Percentiles rank a stretch among this genome's conserved stretches.
These are phyloP conservation scores for Aspergillus tanneri DNA, from an alignment of 2,329 filamentous ascomycete genomes.

Conservation along the genomic window DNA sequence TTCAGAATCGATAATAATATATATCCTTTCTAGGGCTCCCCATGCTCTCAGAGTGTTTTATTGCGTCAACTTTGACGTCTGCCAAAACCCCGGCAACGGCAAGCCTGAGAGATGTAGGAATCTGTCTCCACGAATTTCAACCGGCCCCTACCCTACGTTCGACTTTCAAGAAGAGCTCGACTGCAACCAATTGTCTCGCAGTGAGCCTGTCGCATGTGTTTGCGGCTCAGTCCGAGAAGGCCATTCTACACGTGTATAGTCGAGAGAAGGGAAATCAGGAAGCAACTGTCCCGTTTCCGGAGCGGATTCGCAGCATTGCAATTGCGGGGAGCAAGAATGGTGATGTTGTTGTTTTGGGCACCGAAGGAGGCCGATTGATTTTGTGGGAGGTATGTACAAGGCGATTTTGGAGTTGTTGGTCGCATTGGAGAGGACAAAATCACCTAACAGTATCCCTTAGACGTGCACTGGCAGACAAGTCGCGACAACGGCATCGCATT, in stretches of 20 bases:
- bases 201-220: slow-evolving; percentile 82
- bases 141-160: slow-evolving; percentile 72
- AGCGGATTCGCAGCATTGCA: slow-evolving; percentile 76
- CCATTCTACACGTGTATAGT: slow-evolving; percentile 89
- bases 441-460: slow-evolving; percentile 19
- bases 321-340: slow-evolving; percentile 63
- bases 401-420: slow-evolving; percentile 3
- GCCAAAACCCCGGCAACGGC: slow-evolving; percentile 47
- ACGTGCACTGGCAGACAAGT: slow-evolving; percentile 47
- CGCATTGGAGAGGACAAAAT: background rate
- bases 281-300: slow-evolving; percentile 80
- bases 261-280: slow-evolving; percentile 82
- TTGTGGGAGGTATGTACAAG: slow-evolving; percentile 77
- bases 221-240: slow-evolving; percentile 86
- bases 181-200: slow-evolving; percentile 74
- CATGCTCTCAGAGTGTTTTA: slow-evolving; percentile 52
- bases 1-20: slow-evolving; percentile 9
- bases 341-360: slow-evolving; percentile 72
- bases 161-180: slow-evolving; percentile 88
- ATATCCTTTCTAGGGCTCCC: slow-evolving; percentile 21
- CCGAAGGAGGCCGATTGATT: slow-evolving; percentile 79
- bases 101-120: slow-evolving; percentile 72
- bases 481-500: slow-evolving; percentile 44
- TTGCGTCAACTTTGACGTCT: slow-evolving; percentile 46
- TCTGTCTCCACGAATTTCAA: slow-evolving; percentile 80